These are phyloP conservation scores for Endocladia muricata DNA, from an alignment of 31 red algal species.

Conservation along the genomic window DNA sequence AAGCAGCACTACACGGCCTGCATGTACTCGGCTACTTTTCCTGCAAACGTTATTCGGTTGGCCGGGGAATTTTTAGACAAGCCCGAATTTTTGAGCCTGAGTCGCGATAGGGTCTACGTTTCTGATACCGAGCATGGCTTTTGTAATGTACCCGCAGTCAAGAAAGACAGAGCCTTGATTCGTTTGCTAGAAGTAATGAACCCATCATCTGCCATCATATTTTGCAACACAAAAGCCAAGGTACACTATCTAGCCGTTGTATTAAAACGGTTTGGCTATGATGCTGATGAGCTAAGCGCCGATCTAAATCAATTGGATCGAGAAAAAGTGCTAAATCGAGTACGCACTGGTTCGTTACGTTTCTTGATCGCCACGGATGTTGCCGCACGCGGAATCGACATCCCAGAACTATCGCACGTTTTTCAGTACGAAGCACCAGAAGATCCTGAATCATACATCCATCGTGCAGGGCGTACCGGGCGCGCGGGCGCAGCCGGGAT, in stretches of 20 bases:
- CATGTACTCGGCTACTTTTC: conserved; percentile 60
- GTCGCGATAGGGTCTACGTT: not conserved
- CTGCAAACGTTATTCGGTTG: conserved; percentile 21
- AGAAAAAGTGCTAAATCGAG: too few relatives aligned
- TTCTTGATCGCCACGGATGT: too few relatives aligned
- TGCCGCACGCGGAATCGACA: too few relatives aligned
- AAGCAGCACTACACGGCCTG: conserved; percentile 10
- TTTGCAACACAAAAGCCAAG: not conserved
- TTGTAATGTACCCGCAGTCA: not conserved
- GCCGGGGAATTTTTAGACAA: not conserved
- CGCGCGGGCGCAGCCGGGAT: too few relatives aligned
- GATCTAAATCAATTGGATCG: too few relatives aligned
- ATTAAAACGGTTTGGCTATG: not conserved
- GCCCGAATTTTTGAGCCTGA: not conserved
- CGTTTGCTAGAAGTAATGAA: not conserved
- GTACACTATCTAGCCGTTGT: not conserved
- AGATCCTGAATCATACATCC: too few relatives aligned
- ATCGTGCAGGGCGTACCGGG: too few relatives aligned
- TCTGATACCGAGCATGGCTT: not conserved
- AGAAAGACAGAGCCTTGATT: not conserved
- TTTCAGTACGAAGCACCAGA: too few relatives aligned
- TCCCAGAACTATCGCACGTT: too few relatives aligned
- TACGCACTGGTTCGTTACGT: too few relatives aligned
- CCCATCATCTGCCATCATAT: not conserved
- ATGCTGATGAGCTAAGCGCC: not conserved